phyloP scores from a whole-genome alignment of 805 yeast species.

The Candida piceae region DNA sequence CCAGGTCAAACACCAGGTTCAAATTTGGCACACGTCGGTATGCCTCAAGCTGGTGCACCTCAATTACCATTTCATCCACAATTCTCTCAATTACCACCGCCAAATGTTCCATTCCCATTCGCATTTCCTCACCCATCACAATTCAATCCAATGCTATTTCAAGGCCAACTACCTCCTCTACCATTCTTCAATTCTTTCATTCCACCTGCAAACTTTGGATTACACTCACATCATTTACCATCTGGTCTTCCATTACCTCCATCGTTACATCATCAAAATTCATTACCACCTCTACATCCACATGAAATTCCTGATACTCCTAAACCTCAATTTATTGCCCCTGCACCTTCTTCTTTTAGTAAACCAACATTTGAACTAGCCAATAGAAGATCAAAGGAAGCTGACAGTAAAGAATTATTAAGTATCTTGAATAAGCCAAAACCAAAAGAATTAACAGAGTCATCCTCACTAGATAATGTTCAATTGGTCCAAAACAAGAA shows the following conservation, averaged over 20 bases:
- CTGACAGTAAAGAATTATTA: constrained; percentile 29
- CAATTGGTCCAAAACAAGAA: constrained; percentile 6
- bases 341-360: constrained; percentile 28
- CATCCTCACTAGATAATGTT: no score
- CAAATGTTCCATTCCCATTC: constrained; percentile 6
- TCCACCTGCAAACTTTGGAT: constrained; percentile 13
- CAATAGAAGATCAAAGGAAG: constrained; percentile 26
- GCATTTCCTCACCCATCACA: constrained; percentile 9
- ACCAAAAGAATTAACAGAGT: neutral
- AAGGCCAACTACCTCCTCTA: constrained; percentile 19
- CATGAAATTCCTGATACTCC: constrained; percentile 6
- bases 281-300: constrained; percentile 1
- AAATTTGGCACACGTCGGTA: no score
- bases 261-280: constrained; percentile 6
- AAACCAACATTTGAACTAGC: constrained; percentile 28
- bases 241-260: constrained; percentile 11
- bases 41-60: neutral
- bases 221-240: constrained; percentile 15
- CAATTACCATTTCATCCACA: constrained; percentile 7
- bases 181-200: constrained; percentile 25
- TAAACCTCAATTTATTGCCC: constrained; percentile 18
- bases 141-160: constrained; percentile 13
- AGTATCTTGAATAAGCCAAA: constrained; percentile 17
- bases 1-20: no score
- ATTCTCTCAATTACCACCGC: constrained; percentile 7